Evolutionary conservation across 2,329 filamentous ascomycete species (phyloP).

Genomic region (Verticillium longisporum): DNA sequence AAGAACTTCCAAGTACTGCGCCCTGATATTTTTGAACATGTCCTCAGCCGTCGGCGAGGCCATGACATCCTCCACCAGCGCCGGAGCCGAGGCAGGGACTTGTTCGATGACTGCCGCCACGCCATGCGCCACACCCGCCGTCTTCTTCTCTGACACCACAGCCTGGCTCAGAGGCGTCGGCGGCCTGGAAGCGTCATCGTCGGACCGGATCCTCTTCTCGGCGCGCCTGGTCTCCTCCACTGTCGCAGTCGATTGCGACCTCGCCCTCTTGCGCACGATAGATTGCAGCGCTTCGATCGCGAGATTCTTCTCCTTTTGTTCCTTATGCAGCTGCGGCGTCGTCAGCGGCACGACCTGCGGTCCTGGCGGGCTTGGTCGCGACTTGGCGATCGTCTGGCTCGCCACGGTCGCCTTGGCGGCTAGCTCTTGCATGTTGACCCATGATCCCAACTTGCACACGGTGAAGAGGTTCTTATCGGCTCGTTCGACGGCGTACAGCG

Average conservation of each 20-base stretch:
- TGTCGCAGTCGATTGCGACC: slow-evolving; percentile 35
- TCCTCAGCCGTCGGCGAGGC: slow-evolving; percentile 36
- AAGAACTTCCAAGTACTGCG: slow-evolving; percentile 52
- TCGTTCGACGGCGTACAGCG: slow-evolving; percentile 58
- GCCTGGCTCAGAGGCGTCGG: slow-evolving; percentile 51
- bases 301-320: slow-evolving; percentile 46
- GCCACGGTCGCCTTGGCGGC: slow-evolving; percentile 40
- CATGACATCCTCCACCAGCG: slow-evolving; percentile 12
- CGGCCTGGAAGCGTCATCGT: slow-evolving; percentile 57
- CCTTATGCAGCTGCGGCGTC: slow-evolving; percentile 39
- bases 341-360: slow-evolving; percentile 21
- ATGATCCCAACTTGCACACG: slow-evolving; percentile 60
- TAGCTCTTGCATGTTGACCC: slow-evolving; percentile 55
- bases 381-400: slow-evolving; percentile 17
- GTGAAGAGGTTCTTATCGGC: slow-evolving; percentile 56
- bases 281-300: slow-evolving; percentile 60
- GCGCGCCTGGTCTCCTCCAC: slow-evolving; percentile 17
- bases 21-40: slow-evolving; percentile 52
- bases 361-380: slow-evolving; percentile 3
- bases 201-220: slow-evolving; percentile 9
- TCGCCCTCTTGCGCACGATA: slow-evolving; percentile 45
- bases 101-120: slow-evolving; percentile 2
- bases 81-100: slow-evolving; percentile 11
- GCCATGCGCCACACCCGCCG: slow-evolving; percentile 2
- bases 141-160: not conserved